Conservation (phyloP, 805 yeast genomes). For the Barnettozyma siamensis region DNA sequence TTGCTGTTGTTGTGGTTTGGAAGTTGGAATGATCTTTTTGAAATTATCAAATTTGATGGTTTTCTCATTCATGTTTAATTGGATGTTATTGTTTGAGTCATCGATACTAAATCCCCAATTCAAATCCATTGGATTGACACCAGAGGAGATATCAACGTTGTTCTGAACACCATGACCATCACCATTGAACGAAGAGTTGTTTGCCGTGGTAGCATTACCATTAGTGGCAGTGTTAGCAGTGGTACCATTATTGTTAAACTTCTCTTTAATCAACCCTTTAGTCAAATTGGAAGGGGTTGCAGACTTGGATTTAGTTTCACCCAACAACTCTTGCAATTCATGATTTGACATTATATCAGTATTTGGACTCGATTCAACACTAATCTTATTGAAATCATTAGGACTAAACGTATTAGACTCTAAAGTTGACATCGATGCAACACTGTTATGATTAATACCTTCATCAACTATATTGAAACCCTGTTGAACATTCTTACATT, state of each 20-base stretch:
- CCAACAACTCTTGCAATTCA: background rate
- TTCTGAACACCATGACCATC: background rate
- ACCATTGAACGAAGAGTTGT: too few relatives aligned
- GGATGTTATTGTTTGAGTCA: slow-evolving; percentile 8
- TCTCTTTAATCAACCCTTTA: slow-evolving; percentile 13
- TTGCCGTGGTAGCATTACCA: background rate
- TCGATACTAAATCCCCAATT: slow-evolving; percentile 35
- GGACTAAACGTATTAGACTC: slow-evolving; percentile 8
- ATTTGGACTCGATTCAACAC: slow-evolving; percentile 16
- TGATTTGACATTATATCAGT: background rate
- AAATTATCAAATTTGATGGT: slow-evolving; percentile 12
- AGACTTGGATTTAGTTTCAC: background rate
- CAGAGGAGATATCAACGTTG: slow-evolving; percentile 13
- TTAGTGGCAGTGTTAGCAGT: background rate
- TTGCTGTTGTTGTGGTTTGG: slow-evolving; percentile 6
- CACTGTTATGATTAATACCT: slow-evolving; percentile 3
- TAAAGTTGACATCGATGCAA: slow-evolving; percentile 6
- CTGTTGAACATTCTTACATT: slow-evolving; percentile 19
- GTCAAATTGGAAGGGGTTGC: slow-evolving; percentile 20
- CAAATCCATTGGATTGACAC: slow-evolving; percentile 34
- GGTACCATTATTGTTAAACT: background rate
- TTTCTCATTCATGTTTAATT: slow-evolving; percentile 13
- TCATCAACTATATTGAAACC: slow-evolving; percentile 1
- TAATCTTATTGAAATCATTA: slow-evolving; percentile 13
- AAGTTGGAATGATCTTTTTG: background rate